Evolutionary conservation across 73 alveolate species (phyloP).

Genomic region (Paramecium caudatum): DNA sequence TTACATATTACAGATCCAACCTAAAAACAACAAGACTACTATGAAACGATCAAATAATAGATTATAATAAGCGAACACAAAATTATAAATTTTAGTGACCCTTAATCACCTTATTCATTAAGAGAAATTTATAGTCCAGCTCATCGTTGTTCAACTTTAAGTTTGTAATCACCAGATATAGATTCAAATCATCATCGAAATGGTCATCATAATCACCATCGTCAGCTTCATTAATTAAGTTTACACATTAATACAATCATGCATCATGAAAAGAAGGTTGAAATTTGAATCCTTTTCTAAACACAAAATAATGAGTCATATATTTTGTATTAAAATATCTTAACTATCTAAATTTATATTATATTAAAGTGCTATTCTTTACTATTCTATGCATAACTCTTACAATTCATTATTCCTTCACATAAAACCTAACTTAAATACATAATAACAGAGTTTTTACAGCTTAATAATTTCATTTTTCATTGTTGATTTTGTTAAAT

Average conservation of each 20-base stretch:
- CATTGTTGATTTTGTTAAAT: too few relatives aligned
- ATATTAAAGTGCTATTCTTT: too few relatives aligned
- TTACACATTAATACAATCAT: conserved; percentile 12
- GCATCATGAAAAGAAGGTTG: not conserved
- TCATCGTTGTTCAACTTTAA: not conserved
- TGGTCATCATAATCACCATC: conserved; percentile 8
- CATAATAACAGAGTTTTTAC: too few relatives aligned
- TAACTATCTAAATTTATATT: too few relatives aligned
- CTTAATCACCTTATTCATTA: not conserved
- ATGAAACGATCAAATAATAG: not conserved
- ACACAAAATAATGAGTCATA: not conserved
- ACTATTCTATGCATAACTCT: too few relatives aligned
- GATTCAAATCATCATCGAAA: not conserved
- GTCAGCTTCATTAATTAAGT: not conserved
- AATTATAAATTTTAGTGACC: not conserved
- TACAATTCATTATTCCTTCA: too few relatives aligned
- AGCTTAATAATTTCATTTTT: too few relatives aligned
- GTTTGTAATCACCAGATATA: not conserved
- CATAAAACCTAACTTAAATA: too few relatives aligned
- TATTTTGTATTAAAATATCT: conserved; percentile 45
- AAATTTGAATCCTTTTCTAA: not conserved
- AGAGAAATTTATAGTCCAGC: conserved; percentile 15
- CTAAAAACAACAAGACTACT: not conserved
- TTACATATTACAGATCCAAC: conserved; percentile 43
- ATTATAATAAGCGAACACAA: not conserved